Evolutionary conservation across 495 filamentous ascomycete species (phyloP), one percentile per base, ranked within the genome.

Genomic region (Evansstolkia leycettana): DNA sequence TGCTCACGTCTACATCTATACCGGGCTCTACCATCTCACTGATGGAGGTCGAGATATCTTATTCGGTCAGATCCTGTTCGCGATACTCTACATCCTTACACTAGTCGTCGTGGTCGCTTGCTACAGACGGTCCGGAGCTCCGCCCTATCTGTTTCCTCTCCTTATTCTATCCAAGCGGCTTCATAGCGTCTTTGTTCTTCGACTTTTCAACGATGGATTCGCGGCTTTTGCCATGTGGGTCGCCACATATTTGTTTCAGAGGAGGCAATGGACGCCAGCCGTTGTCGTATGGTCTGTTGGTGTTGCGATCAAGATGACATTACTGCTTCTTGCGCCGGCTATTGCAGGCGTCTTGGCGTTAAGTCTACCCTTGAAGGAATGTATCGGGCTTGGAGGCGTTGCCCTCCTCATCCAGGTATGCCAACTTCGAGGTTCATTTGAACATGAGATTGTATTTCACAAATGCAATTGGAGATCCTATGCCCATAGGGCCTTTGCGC

Each of bases 131-230:
- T 80, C 84, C 28, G 76, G 78, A 41, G 85, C 76, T 18, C 90
- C 90, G 5, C 82, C 84, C 2, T 95, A 93, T 51, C 58, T 95
- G 27, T 82, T 94, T 38, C 85, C 84, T 2, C 69, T 96, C 15
- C 75, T 98, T 19, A 67, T 90, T 24, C 66, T 94, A 26, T 94
- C 88, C 36, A 96, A 95, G 52, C 73, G 90, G 5, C 65, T 96
- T 17, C 90, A 98, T 54, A 93, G 84, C 56, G 79, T 98, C 30
- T 98, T 86, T 52, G 56, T 98, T 39, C 69, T 98, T 37, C 78
- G 90, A 12, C 75, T 87, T 45, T 98, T 98, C 70, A 98, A 98
- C 59, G 90, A 98, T 65, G 79, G 84, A 38, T 80, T 92, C 45
- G 84, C 88, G 6, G 67, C 82, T 17, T 64, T 87, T 37, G 79